Percentiles rank a stretch among this genome's conserved stretches.
Conservation (phyloP, 1,284 basidiomycete genomes). For the Puccinia horiana region DNA sequence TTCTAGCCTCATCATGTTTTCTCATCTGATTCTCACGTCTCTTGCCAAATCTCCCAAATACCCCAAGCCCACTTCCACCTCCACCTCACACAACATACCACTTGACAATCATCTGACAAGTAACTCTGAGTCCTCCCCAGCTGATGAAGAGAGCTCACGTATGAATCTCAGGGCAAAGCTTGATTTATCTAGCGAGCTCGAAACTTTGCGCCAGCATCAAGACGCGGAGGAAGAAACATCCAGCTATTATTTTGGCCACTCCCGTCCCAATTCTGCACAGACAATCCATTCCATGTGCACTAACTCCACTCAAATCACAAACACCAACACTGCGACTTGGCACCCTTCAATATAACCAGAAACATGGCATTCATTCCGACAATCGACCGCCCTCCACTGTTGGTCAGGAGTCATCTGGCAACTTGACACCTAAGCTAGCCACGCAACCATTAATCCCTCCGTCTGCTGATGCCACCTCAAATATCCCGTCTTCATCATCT, state of each 20-base stretch:
- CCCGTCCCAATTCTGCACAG: slow-evolving; percentile 3
- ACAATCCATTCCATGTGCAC: slow-evolving; percentile 1
- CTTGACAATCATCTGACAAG: not conserved
- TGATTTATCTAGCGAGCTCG: slow-evolving; percentile 1
- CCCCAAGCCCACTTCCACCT: not conserved
- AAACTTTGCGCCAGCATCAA: slow-evolving; percentile 12
- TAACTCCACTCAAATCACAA: slow-evolving; percentile 23
- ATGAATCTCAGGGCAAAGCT: not conserved
- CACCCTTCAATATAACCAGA: not conserved
- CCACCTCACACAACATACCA: not conserved
- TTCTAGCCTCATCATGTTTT: slow-evolving; percentile 9
- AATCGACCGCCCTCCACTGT: not conserved
- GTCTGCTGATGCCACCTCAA: not conserved
- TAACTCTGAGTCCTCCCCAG: not conserved
- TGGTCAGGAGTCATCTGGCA: not conserved
- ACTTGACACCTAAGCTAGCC: not conserved
- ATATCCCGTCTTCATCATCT: not conserved
- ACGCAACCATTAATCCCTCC: not conserved
- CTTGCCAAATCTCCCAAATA: slow-evolving; percentile 7
- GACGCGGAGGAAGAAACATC: not conserved
- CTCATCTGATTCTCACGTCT: slow-evolving; percentile 14
- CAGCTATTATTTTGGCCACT: not conserved
- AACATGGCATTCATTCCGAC: not conserved
- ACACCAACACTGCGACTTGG: slow-evolving; percentile 22
- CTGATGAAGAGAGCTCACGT: not conserved